A percentile compares a stretch with the other conserved stretches of the same genome.
These are phyloP conservation scores for Plasmodium inui DNA, from an alignment of 169 alveolate genomes.

Conservation along the genomic window DNA sequence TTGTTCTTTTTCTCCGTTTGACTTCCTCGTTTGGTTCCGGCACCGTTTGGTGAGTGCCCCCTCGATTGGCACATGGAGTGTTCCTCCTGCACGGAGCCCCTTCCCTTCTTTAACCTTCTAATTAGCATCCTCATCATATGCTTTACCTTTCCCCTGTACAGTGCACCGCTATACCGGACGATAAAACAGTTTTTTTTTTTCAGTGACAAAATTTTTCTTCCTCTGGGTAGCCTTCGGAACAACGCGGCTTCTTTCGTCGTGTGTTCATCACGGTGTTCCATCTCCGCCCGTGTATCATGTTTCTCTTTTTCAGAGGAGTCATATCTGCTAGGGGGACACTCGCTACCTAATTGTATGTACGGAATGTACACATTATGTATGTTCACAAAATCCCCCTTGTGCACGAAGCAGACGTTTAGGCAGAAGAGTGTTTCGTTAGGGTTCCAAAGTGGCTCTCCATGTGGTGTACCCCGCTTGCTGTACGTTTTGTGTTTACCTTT, in stretches of 20 bases:
- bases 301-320: background rate
- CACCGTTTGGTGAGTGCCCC: background rate
- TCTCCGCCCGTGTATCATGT: background rate
- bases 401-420: slow-evolving; percentile 41
- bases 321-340: background rate
- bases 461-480: background rate
- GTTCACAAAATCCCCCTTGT: slow-evolving; percentile 44
- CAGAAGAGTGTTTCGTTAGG: slow-evolving; percentile 44
- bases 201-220: slow-evolving; percentile 18
- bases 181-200: slow-evolving; percentile 15
- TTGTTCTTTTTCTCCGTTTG: background rate
- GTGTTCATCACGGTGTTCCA: background rate
- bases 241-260: background rate
- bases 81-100: background rate
- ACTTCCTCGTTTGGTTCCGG: background rate
- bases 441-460: background rate
- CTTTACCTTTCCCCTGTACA: background rate
- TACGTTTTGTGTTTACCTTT: background rate
- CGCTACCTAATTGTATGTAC: slow-evolving; percentile 25
- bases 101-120: background rate
- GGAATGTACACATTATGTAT: slow-evolving; percentile 72
- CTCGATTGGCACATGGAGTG: background rate
- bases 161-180: slow-evolving; percentile 7
- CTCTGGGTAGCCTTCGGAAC: background rate
- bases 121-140: background rate